A percentile compares a stretch with the other conserved stretches of the same genome.
These are phyloP conservation scores for Adansonia rubrostipa DNA, from an alignment of 441 rosid species.

Conservation along the genomic window DNA sequence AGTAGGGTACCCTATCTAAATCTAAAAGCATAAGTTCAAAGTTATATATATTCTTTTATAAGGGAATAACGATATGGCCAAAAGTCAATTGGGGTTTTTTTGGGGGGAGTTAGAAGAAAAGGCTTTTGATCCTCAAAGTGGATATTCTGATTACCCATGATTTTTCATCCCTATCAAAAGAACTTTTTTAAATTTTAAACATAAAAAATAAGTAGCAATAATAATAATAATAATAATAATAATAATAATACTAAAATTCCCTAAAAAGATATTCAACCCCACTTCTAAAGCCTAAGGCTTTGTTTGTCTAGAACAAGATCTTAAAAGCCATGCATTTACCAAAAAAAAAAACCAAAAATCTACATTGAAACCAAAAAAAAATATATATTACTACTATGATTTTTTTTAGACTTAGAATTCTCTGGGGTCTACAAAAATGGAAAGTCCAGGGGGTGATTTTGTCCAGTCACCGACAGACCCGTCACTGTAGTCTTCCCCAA, in stretches of 20 bases:
- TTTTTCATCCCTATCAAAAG: neutral
- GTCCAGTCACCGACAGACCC: slow-evolving; percentile 95
- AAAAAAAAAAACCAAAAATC: slow-evolving; percentile 33
- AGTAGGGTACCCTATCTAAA: neutral
- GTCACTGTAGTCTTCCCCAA: slow-evolving; percentile 83
- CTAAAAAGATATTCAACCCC: slow-evolving; percentile 28
- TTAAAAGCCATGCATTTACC: slow-evolving; percentile 66
- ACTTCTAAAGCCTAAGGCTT: slow-evolving; percentile 22
- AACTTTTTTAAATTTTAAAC: too few species aligned
- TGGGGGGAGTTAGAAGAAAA: neutral
- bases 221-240: too few species aligned
- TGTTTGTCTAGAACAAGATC: slow-evolving; percentile 42
- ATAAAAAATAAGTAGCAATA: too few species aligned
- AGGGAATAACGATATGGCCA: neutral
- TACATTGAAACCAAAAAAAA: slow-evolving; percentile 3
- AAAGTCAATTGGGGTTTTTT: slow-evolving; percentile 5
- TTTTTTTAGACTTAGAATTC: slow-evolving; percentile 52
- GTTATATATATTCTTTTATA: neutral
- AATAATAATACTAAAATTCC: neutral
- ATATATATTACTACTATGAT: neutral
- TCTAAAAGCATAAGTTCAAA: neutral
- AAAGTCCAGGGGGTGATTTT: slow-evolving; percentile 71
- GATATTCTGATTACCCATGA: slow-evolving; percentile 29
- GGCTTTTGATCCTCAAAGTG: slow-evolving; percentile 6
- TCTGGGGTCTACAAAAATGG: slow-evolving; percentile 98